Evolutionary conservation across 148 eudicot species (phyloP).

Genomic region (Euryodendron excelsum): DNA sequence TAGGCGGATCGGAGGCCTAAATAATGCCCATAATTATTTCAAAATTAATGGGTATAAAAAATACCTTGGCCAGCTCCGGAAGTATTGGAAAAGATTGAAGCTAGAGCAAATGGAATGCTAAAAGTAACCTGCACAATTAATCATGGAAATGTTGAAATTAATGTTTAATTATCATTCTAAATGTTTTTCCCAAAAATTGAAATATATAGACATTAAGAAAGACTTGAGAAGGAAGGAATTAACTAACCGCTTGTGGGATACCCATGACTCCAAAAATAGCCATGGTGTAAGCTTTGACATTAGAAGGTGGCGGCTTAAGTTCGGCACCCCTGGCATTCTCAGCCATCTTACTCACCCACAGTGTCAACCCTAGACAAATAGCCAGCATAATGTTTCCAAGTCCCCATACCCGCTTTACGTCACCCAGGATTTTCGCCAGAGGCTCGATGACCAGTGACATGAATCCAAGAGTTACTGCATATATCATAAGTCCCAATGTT

Average conservation of each 20-base stretch:
- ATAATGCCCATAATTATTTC: neutral
- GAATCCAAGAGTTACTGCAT: conserved; percentile 12
- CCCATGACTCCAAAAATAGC: neutral
- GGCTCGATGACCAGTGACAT: conserved; percentile 19
- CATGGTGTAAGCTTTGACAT: neutral
- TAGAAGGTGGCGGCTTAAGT: neutral
- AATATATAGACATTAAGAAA: no score
- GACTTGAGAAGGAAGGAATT: no score
- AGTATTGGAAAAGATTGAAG: neutral
- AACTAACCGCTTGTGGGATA: conserved; percentile 6
- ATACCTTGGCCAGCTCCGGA: neutral
- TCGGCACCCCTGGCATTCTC: neutral
- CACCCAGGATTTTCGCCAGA: conserved; percentile 13
- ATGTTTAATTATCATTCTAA: no score
- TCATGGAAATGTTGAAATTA: no score
- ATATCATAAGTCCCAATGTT: conserved; percentile 30
- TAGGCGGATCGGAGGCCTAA: neutral
- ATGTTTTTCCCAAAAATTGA: no score
- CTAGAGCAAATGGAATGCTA: conserved; percentile 10
- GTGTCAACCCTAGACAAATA: conserved; percentile 26
- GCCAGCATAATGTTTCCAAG: conserved; percentile 26
- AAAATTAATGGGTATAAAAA: neutral
- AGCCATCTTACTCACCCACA: conserved; percentile 29
- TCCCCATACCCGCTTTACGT: conserved; percentile 32
- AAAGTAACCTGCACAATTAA: conserved; percentile 2